Conservation (phyloP, 768 basidiomycete species). For the Filobasidium floriforme region DNA sequence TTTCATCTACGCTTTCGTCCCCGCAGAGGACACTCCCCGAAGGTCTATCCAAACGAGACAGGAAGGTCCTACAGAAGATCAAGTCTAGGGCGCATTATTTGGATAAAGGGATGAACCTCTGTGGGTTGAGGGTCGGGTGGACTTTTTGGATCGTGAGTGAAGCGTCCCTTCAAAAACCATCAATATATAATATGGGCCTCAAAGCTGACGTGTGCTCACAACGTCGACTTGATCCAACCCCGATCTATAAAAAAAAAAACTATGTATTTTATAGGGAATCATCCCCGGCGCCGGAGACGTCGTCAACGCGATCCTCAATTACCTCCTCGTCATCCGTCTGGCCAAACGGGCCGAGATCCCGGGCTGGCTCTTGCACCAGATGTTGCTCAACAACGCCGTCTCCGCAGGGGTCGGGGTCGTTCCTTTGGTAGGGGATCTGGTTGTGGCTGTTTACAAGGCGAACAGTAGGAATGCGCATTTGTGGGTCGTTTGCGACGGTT, state of each 20-base stretch:
- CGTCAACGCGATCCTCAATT: conserved; percentile 49
- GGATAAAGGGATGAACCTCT: conserved; percentile 74
- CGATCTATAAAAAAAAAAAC: too few relatives aligned
- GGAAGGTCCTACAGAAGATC: conserved; percentile 64
- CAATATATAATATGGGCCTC: too few relatives aligned
- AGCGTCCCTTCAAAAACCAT: too few relatives aligned
- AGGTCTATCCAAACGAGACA: conserved; percentile 69
- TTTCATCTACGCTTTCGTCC: not conserved
- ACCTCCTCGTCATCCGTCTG: conserved; percentile 67
- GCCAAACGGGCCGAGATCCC: conserved; percentile 66
- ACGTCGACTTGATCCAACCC: too few relatives aligned
- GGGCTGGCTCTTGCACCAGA: conserved; percentile 59
- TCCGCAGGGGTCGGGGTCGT: conserved; percentile 61
- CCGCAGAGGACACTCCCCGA: conserved; percentile 61
- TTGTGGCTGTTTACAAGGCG: conserved; percentile 70
- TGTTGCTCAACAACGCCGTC: conserved; percentile 66
- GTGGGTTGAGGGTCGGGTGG: conserved; percentile 79
- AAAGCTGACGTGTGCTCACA: too few relatives aligned
- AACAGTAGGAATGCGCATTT: conserved; percentile 82
- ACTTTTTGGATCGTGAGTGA: conserved; percentile 61
- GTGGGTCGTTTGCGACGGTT: conserved; percentile 21
- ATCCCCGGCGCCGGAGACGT: conserved; percentile 40
- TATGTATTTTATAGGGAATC: too few relatives aligned
- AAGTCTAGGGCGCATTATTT: conserved; percentile 71
- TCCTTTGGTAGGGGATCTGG: conserved; percentile 67